Evolutionary conservation across 129 eudicot species (phyloP), one percentile per base, ranked within the genome.

Genomic region (Solidago caesia): DNA sequence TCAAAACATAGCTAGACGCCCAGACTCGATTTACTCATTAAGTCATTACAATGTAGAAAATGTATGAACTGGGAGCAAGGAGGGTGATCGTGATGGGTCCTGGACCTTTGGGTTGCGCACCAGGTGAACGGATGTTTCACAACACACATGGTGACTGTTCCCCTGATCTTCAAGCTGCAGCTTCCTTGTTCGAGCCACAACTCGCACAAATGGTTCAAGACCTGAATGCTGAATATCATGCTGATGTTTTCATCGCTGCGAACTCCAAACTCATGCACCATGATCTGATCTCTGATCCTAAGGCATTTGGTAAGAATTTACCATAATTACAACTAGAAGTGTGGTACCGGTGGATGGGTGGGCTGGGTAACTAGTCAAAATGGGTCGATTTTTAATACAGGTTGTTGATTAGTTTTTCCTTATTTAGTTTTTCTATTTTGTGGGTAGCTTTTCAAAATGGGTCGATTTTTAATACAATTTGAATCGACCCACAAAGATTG

Each of bases 31-130:
- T 21, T 21, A 21, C 21, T 21, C 4, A 21, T 51, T 77, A 6
- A 10, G 42, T 7, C 47, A 3, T 44, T 48, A 61, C 44, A 16
- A n/a, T 67, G 71, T 55, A 80, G 84, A 53, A 44, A 71, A 42
- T 81, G 10, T 81, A 75, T 21, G 77, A 75, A 1, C 4, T 81
- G 77, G 84, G 84, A 52, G 26, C 77, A 21, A 61, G 84, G 74
- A 81, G 84, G 77, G 81, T 81, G 46, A 39, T 81, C 1, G 81
- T 81, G 68, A 75, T 76, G 66, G 84, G 84, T n/a, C 11, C 74
- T 0, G 84, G 84, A n/a, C 81, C 81, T 2, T 46, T 81, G 44
- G 84, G 84, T 7, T 81, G 84, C 44, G 84, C 80, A 7, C 84
- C 84, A 16, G 80, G 77, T 0, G 84, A 69, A 21, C 80, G 81